Evolutionary conservation across 2,329 filamentous ascomycete species (phyloP).

Genomic region (Cladophialophora bantiana): DNA sequence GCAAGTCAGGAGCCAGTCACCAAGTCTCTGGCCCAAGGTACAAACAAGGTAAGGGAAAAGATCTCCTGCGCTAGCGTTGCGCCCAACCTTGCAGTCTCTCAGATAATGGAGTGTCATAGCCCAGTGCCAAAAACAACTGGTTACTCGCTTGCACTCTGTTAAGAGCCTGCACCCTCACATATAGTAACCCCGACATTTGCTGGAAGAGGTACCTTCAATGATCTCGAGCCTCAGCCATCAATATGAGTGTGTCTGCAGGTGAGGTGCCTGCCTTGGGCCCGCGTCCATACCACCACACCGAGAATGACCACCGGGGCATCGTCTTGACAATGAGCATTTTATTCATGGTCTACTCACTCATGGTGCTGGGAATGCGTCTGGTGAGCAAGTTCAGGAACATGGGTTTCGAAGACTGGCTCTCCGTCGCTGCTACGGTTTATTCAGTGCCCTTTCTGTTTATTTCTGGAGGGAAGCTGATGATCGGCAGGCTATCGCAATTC

Average conservation of each 20-base stretch:
- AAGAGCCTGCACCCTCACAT: neutral
- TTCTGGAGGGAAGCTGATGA: constrained; percentile 3
- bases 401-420: constrained; percentile 32
- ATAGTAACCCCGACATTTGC: neutral
- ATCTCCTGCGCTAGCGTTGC: constrained; percentile 19
- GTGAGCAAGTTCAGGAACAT: constrained; percentile 27
- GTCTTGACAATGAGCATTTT: constrained; percentile 29
- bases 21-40: constrained; percentile 8
- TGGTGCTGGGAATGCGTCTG: constrained; percentile 33
- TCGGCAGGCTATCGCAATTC: constrained; percentile 24
- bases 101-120: neutral
- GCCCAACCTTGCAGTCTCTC: constrained; percentile 6
- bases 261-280: constrained; percentile 17
- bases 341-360: constrained; percentile 28
- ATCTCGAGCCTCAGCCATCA: neutral
- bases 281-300: constrained; percentile 25
- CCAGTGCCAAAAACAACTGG: neutral
- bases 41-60: neutral
- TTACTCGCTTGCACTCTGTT: neutral
- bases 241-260: constrained; percentile 19
- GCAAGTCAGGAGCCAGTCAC: neutral
- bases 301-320: constrained; percentile 28
- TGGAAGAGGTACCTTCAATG: neutral
- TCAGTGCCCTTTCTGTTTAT: neutral
- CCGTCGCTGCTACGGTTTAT: constrained; percentile 29